A percentile compares a stretch with the other conserved stretches of the same genome.
phyloP scores from a whole-genome alignment of 2,329 filamentous ascomycete genomes.

The Stemphylium beticola region DNA sequence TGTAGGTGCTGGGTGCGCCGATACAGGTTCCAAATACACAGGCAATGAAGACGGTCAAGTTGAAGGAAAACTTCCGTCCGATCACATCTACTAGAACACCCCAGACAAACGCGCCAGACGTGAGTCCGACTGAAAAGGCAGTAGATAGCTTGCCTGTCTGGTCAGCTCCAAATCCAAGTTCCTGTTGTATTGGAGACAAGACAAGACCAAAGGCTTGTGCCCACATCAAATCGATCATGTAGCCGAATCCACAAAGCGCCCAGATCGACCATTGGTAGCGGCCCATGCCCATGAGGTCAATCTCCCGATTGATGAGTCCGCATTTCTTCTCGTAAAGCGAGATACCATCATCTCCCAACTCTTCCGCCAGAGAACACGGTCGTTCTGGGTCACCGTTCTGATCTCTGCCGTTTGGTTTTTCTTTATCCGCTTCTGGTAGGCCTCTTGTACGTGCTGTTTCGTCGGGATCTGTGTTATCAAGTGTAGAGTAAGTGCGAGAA shows the following conservation, averaged over 20 bases:
- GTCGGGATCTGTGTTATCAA: not conserved
- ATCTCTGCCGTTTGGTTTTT: not conserved
- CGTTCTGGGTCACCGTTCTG: not conserved
- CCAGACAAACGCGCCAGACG: constrained; percentile 63
- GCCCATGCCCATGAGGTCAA: constrained; percentile 61
- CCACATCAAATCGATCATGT: constrained; percentile 64
- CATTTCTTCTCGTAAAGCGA: constrained; percentile 54
- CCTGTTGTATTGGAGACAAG: constrained; percentile 61
- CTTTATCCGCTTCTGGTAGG: constrained; percentile 2
- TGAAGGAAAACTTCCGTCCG: constrained; percentile 63
- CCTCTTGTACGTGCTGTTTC: not conserved
- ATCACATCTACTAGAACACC: constrained; percentile 62
- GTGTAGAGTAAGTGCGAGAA: constrained; percentile 15
- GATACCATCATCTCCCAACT: constrained; percentile 18
- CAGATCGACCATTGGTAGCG: constrained; percentile 61
- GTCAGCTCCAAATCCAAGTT: constrained; percentile 58
- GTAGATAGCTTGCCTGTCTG: constrained; percentile 61
- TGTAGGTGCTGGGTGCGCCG: constrained; percentile 58
- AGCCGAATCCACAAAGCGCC: constrained; percentile 61
- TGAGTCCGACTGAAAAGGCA: constrained; percentile 62
- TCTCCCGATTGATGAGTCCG: constrained; percentile 55
- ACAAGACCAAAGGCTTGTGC: constrained; percentile 65
- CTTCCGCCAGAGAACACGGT: constrained; percentile 7
- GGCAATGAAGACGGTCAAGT: constrained; percentile 62
- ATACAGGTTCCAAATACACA: constrained; percentile 61